Percentiles rank a stretch among this genome's conserved stretches.
Evolutionary conservation across 345 rosid species (phyloP).

Genomic region (Pugionium dolabratum): DNA sequence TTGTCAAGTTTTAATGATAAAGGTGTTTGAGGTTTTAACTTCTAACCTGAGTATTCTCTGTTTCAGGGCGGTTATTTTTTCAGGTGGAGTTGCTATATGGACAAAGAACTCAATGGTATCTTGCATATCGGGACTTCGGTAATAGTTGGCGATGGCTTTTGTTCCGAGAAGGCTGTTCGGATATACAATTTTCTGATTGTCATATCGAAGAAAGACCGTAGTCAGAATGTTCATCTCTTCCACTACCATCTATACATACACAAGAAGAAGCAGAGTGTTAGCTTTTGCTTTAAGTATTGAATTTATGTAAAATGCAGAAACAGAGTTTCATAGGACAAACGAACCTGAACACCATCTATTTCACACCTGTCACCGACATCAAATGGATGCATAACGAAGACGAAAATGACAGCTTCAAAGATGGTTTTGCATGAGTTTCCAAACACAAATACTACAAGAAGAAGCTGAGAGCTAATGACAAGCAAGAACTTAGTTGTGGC

Average conservation of each 20-base stretch:
- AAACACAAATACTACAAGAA: slow-evolving; percentile 72
- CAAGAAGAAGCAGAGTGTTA: slow-evolving; percentile 22
- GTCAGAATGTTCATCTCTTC: slow-evolving; percentile 97
- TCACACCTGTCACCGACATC: slow-evolving; percentile 93
- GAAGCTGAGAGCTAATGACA: slow-evolving; percentile 76
- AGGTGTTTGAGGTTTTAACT: slow-evolving; percentile 12
- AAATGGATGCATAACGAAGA: slow-evolving; percentile 85
- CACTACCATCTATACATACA: slow-evolving; percentile 62
- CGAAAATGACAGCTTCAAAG: slow-evolving; percentile 80
- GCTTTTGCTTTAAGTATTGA: background rate
- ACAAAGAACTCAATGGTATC: slow-evolving; percentile 74
- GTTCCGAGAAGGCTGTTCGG: slow-evolving; percentile 73
- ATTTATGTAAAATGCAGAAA: background rate
- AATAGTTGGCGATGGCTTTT: slow-evolving; percentile 69
- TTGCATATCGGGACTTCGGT: slow-evolving; percentile 95
- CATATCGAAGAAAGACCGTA: slow-evolving; percentile 75
- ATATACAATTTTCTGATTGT: slow-evolving; percentile 69
- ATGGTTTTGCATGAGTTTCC: slow-evolving; percentile 85
- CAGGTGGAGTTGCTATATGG: slow-evolving; percentile 73
- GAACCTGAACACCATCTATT: slow-evolving; percentile 76
- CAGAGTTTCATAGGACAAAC: background rate
- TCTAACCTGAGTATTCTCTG: slow-evolving; percentile 62
- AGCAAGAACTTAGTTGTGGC: slow-evolving; percentile 77
- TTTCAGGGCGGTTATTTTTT: slow-evolving; percentile 61
- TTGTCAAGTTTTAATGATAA: background rate